Evolutionary conservation across 108 stramenopile genomes (phyloP).

Genomic region (Cylindrotheca closterium): DNA sequence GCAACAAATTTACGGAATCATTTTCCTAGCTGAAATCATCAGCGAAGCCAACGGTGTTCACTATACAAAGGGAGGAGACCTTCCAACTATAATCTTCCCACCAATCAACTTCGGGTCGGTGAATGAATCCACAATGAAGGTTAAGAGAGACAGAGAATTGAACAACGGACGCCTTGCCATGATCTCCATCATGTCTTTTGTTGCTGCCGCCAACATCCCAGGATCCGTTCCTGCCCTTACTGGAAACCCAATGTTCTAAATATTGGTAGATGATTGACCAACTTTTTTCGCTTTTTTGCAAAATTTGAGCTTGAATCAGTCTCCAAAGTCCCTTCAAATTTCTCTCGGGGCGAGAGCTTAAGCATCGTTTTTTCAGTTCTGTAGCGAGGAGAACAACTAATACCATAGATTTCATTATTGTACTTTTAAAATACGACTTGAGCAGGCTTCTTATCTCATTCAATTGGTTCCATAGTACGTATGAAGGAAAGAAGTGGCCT

Average conservation of each 20-base stretch:
- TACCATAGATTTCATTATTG: too few species aligned
- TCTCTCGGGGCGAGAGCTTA: too few species aligned
- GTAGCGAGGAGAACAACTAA: too few species aligned
- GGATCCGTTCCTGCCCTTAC: slow-evolving; percentile 75
- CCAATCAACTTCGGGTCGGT: slow-evolving; percentile 71
- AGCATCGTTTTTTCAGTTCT: too few species aligned
- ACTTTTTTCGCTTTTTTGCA: neutral
- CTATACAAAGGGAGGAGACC: slow-evolving; percentile 73
- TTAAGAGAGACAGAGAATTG: slow-evolving; percentile 60
- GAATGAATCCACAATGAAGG: slow-evolving; percentile 47
- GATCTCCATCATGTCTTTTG: slow-evolving; percentile 77
- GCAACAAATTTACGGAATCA: slow-evolving; percentile 61
- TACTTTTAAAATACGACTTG: too few species aligned
- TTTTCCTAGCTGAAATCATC: slow-evolving; percentile 71
- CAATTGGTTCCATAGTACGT: too few species aligned
- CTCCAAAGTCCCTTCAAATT: too few species aligned
- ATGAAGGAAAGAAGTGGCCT: too few species aligned
- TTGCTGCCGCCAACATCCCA: slow-evolving; percentile 68
- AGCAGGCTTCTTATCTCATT: too few species aligned
- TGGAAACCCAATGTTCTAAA: slow-evolving; percentile 63
- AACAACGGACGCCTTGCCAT: slow-evolving; percentile 84
- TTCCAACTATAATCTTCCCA: slow-evolving; percentile 77
- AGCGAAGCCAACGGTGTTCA: slow-evolving; percentile 57
- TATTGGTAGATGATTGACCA: neutral
- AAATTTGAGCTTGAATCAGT: too few species aligned